phyloP scores from a whole-genome alignment of 129 eudicot species.

The Helichrysum umbraculigerum region DNA sequence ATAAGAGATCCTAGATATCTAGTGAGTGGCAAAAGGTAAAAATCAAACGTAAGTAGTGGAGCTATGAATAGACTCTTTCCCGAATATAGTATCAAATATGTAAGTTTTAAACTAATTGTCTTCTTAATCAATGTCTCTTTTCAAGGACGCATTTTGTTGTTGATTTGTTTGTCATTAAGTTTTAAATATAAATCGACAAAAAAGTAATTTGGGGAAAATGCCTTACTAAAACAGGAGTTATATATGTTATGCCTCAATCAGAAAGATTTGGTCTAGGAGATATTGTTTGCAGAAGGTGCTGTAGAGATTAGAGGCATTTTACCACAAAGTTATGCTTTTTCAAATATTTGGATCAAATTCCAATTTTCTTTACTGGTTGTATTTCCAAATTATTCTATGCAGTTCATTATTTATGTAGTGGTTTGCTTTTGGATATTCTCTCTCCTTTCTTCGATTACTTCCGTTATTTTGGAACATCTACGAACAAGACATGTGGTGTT shows the following conservation, averaged over 20 bases:
- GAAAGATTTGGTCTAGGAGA: constrained; percentile 11
- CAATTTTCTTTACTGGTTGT: neutral
- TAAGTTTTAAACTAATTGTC: too few relatives aligned
- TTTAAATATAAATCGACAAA: neutral
- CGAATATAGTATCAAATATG: too few relatives aligned
- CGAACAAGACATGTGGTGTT: constrained; percentile 8
- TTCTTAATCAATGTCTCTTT: neutral
- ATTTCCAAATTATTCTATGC: neutral
- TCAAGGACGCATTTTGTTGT: neutral
- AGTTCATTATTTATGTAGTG: neutral
- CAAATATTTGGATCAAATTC: neutral
- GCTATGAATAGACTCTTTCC: too few relatives aligned
- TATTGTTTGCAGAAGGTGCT: neutral
- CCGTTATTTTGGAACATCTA: constrained; percentile 21
- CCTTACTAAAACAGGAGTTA: neutral
- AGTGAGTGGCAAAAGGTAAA: too few relatives aligned
- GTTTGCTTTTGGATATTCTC: constrained; percentile 14
- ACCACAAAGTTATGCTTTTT: neutral
- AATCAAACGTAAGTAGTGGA: too few relatives aligned
- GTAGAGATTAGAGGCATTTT: constrained; percentile 6
- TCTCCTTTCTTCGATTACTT: constrained; percentile 2
- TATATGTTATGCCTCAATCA: neutral
- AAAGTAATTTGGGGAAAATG: neutral
- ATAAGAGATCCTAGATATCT: too few relatives aligned
- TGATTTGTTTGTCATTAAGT: neutral